Conservation (phyloP, 2,329 filamentous ascomycete species). For the Fusarium coffeatum region DNA sequence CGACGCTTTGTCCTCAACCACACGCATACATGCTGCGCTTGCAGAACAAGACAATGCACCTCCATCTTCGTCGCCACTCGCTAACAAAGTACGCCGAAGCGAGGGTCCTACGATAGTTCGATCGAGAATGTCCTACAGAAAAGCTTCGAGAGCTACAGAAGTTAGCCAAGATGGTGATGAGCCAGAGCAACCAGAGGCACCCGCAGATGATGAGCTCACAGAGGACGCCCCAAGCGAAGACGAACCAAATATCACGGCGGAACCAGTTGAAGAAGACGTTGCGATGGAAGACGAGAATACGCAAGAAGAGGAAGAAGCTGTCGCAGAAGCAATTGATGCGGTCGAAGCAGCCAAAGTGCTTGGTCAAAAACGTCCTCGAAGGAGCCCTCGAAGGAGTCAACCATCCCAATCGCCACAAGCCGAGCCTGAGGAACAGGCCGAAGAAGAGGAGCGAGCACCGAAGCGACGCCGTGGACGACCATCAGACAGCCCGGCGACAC, state of each 20-base stretch:
- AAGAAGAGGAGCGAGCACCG: conserved; percentile 49
- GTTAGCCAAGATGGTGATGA: conserved; percentile 48
- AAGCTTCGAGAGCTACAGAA: conserved; percentile 35
- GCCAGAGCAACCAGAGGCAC: conserved; percentile 41
- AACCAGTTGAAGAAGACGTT: conserved; percentile 37
- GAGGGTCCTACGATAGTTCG: conserved; percentile 48
- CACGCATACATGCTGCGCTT: conserved; percentile 57
- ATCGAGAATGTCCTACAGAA: conserved; percentile 45
- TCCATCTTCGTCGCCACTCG: conserved; percentile 57
- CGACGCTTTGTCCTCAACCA: conserved; percentile 54
- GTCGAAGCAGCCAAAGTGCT: conserved; percentile 57
- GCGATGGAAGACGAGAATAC: conserved; percentile 37
- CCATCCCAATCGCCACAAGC: conserved; percentile 57
- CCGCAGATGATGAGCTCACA: conserved; percentile 27
- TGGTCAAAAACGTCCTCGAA: conserved; percentile 58
- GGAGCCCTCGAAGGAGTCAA: conserved; percentile 53
- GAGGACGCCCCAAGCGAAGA: conserved; percentile 4
- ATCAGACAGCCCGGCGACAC: conserved; percentile 56
- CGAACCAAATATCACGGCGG: conserved; percentile 9
- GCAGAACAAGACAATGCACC: conserved; percentile 47
- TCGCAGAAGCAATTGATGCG: conserved; percentile 58
- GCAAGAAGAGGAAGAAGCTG: conserved; percentile 39
- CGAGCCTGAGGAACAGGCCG: conserved; percentile 51
- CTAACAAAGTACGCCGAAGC: conserved; percentile 55
- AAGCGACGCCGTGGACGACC: conserved; percentile 54